A percentile compares a stretch with the other conserved stretches of the same genome.
Conservation (phyloP, 129 eudicot genomes). For the Saposhnikovia divaricata region DNA sequence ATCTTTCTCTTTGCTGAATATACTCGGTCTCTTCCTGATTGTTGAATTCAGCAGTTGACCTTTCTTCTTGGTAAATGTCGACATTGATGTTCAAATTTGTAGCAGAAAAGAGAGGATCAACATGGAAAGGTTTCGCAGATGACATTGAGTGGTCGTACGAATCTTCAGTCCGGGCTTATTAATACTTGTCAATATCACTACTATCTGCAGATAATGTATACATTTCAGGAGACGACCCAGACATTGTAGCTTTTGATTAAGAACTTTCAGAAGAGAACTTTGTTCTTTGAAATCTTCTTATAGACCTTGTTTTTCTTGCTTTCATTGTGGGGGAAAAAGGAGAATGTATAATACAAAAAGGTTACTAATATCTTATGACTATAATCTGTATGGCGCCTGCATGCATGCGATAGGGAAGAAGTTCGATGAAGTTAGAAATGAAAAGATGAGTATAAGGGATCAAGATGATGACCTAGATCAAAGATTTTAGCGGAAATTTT, state of each 20-base stretch:
- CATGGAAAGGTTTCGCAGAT: not conserved
- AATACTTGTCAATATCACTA: not conserved
- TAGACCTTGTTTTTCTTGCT: too few relatives aligned
- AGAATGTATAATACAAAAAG: too few relatives aligned
- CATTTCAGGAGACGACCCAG: not conserved
- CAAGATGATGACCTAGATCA: not conserved
- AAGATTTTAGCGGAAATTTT: not conserved
- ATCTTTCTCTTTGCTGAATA: not conserved
- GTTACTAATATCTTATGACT: too few relatives aligned
- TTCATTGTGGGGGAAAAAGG: too few relatives aligned
- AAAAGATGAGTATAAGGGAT: not conserved
- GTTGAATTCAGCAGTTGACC: not conserved
- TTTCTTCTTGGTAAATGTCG: not conserved
- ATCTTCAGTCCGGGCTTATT: not conserved
- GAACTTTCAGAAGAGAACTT: not conserved
- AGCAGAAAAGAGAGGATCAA: not conserved
- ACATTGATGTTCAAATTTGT: not conserved
- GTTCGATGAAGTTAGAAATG: too few relatives aligned
- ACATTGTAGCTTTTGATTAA: not conserved
- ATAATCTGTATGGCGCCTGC: too few relatives aligned
- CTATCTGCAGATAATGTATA: not conserved
- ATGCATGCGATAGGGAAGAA: too few relatives aligned
- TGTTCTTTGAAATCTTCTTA: not conserved
- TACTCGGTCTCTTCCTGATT: not conserved
- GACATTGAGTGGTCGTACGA: not conserved